phyloP scores from a whole-genome alignment of 805 yeast genomes.

The Zygosaccharomyces gambellarensis region DNA sequence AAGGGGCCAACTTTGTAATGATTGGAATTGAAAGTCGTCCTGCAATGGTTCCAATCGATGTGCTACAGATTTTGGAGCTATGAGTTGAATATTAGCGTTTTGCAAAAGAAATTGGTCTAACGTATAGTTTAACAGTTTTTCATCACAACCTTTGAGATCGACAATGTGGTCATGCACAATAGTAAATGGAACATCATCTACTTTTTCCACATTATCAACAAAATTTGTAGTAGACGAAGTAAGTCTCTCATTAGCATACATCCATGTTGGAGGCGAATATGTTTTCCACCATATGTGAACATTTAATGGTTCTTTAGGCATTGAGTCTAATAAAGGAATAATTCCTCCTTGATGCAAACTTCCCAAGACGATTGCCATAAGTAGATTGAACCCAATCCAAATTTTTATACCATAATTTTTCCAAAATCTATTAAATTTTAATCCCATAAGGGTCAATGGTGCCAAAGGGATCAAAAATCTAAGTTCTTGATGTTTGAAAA shows the following conservation, averaged over 20 bases:
- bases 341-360: constrained; percentile 87
- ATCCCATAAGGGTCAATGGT: constrained; percentile 62
- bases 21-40: not conserved
- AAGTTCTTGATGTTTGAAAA: constrained; percentile 90
- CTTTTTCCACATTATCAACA: constrained; percentile 20
- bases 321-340: constrained; percentile 44
- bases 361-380: constrained; percentile 67
- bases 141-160: constrained; percentile 46
- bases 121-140: constrained; percentile 23
- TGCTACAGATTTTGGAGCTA: constrained; percentile 22
- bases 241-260: constrained; percentile 38
- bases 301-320: constrained; percentile 18
- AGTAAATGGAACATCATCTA: constrained; percentile 17
- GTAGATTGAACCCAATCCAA: constrained; percentile 64
- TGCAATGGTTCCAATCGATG: constrained; percentile 4
- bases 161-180: constrained; percentile 30
- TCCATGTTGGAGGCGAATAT: constrained; percentile 90
- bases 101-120: constrained; percentile 15
- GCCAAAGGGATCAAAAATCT: constrained; percentile 75
- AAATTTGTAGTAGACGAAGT: constrained; percentile 22
- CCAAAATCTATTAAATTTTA: constrained; percentile 36
- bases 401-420: constrained; percentile 22
- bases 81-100: constrained; percentile 9
- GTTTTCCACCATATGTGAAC: constrained; percentile 87
- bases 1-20: constrained; percentile 19